phyloP scores from a whole-genome alignment of 2,329 filamentous ascomycete genomes.

The Sclerotinia glacialis region DNA sequence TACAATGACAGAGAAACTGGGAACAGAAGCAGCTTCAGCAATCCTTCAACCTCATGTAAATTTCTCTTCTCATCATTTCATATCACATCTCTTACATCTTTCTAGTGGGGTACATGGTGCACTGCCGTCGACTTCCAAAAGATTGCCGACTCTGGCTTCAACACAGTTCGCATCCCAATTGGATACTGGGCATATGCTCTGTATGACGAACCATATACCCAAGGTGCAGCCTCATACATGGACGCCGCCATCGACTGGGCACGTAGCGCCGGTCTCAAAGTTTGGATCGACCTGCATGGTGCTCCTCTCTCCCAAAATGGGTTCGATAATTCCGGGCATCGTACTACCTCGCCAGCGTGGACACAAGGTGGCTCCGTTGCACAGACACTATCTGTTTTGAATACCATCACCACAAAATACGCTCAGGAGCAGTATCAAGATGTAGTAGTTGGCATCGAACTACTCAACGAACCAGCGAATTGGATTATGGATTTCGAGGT shows the following conservation, averaged over 20 bases:
- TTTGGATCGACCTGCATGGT: slow-evolving; percentile 59
- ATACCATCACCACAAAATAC: slow-evolving; percentile 57
- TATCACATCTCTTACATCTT: slow-evolving; percentile 27
- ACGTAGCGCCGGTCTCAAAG: slow-evolving; percentile 49
- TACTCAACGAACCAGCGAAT: slow-evolving; percentile 53
- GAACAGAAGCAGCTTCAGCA: slow-evolving; percentile 47
- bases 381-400: slow-evolving; percentile 55
- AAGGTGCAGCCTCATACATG: slow-evolving; percentile 51
- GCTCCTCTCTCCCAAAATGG: slow-evolving; percentile 58
- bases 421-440: slow-evolving; percentile 51
- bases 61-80: slow-evolving; percentile 24
- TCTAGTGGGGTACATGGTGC: slow-evolving; percentile 38
- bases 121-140: slow-evolving; percentile 51
- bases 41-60: slow-evolving; percentile 50
- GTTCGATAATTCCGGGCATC: slow-evolving; percentile 60
- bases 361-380: slow-evolving; percentile 47
- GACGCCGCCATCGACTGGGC: slow-evolving; percentile 58
- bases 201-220: slow-evolving; percentile 49
- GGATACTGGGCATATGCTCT: slow-evolving; percentile 59
- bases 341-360: slow-evolving; percentile 45
- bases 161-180: slow-evolving; percentile 57
- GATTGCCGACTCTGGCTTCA: slow-evolving; percentile 56
- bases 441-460: slow-evolving; percentile 56
- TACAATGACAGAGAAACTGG: slow-evolving; percentile 45
- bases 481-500: slow-evolving; percentile 39